Base-by-base conservation (phyloP, 805 yeast species). In the Wickerhamia fluorescens region DNA sequence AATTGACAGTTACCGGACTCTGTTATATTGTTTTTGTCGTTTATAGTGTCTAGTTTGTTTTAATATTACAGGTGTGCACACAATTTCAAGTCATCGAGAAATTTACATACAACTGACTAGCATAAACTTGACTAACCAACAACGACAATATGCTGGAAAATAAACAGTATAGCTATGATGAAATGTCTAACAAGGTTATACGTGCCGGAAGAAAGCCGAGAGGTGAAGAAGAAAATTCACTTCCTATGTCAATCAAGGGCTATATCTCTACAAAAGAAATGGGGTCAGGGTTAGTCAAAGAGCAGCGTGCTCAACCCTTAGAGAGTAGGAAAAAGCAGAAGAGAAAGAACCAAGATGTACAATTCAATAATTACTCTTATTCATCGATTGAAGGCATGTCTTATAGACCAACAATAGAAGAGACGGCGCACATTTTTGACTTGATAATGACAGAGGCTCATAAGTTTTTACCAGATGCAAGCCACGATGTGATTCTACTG, bases 181-280 rank as follows among this genome's bases (percentile, higher is more conserved):
- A 73, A 47, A 79, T 84, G 87, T 70, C 94, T 28, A 81, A 78
- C 42, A 78, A 78, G 59, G 89, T 84, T 36, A 64, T 78, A 47
- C 36, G 56, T 51, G 25, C 47, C 62, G 24, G 61, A 53, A 27
- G 63, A 61, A 6, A 43, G 44, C 10, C 50, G 44, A 29, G 37
- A 26, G 73, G 18, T 8, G 73, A 71, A 4, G 75, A 69, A 14
- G 48, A 61, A 9, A 47, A 48, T 34, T 75, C 80, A 3, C 74
- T 69, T 25, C 95, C 96, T 0, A 74, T 74, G 33, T 75, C 94
- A 0, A 58, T 87, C 47, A 71, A 62, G 7, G 94, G 94, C 3
- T 73, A 67, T 35, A 65, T 88, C n/a, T 56, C 75, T 4, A 58
- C 72, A 30, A 61, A 66, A 21, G 94, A 85, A 27, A 73, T 87